Evolutionary conservation across 2,329 filamentous ascomycete species (phyloP), one percentile per base, ranked within the genome.

Genomic region (Cladophialophora psammophila): DNA sequence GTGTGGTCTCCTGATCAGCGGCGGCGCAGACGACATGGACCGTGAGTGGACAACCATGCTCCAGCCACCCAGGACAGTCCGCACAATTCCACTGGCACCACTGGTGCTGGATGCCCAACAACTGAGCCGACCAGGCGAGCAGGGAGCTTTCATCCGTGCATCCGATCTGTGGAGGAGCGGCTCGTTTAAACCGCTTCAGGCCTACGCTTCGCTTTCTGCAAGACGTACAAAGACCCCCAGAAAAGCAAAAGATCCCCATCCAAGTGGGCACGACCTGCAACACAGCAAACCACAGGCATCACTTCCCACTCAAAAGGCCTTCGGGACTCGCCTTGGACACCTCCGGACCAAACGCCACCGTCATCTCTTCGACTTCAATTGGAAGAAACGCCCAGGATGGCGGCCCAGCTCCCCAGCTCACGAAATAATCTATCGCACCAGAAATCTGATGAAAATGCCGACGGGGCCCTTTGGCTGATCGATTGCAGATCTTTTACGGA

Each of bases 1-100:
- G 34, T 61, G 45, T 61, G 59, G 59, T 61, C 59, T 61, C 52
- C 59, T 61, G 59, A 61, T 61, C 59, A 61, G 59, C 32, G 35
- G 45, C 32, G 18, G 35, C 18, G 34, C 9, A 35, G 34, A 53
- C 15, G 59, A 31, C 45, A 36, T 12, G 45, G 35, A 54, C 31
- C 20, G 15, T 61, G 59, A 61, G 52, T 61, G 59, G 59, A 35
- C n/a, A 45, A 32, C 12, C 12, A 40, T 26, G 59, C 45, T 35
- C 2, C 56, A 45, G n/a, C 56, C 34, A 59, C 56, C 36, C 56
- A 48, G 32, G 36, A 34, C 15, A 26, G 3, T 32, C n/a, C n/a
- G n/a, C n/a, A n/a, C n/a, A n/a, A n/a, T n/a, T n/a, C 32, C 42
- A 32, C 42, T 36, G 58, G 32, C 36, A n/a, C 18, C n/a, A 5